These are phyloP conservation scores for Leccinellum albellum DNA, from an alignment of 768 basidiomycete genomes.

Conservation along the genomic window DNA sequence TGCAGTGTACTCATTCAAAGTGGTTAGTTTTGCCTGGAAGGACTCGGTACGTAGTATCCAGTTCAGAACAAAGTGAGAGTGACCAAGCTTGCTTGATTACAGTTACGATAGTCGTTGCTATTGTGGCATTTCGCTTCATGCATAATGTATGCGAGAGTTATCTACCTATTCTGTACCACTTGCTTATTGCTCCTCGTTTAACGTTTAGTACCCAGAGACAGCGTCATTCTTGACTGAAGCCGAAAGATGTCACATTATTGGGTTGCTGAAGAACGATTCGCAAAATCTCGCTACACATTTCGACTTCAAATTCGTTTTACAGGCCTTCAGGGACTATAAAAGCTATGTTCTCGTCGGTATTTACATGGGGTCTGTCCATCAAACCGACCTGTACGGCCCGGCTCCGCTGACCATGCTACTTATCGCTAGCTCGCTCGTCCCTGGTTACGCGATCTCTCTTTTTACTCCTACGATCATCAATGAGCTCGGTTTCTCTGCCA, in stretches of 20 bases:
- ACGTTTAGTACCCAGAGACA: conserved; percentile 49
- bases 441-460: conserved; percentile 46
- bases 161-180: background rate
- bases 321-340: conserved; percentile 46
- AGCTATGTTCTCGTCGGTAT: conserved; percentile 32
- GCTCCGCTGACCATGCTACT: conserved; percentile 1
- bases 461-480: conserved; percentile 51
- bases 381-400: background rate
- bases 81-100: background rate
- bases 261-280: conserved; percentile 37
- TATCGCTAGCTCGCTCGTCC: conserved; percentile 36
- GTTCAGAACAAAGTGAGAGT: background rate
- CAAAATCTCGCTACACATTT: conserved; percentile 42
- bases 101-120: conserved; percentile 22
- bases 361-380: conserved; percentile 37
- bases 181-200: conserved; percentile 9
- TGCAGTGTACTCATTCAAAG: conserved; percentile 5
- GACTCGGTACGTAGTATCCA: conserved; percentile 16
- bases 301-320: conserved; percentile 42
- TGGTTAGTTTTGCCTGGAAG: conserved; percentile 30
- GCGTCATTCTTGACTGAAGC: conserved; percentile 46
- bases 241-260: conserved; percentile 38
- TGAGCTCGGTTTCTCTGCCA: conserved; percentile 48
- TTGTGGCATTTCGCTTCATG: conserved; percentile 44
- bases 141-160: conserved; percentile 39